phyloP scores from a whole-genome alignment of 202 grass and related monocot genomes.

The Eragrostis tef region DNA sequence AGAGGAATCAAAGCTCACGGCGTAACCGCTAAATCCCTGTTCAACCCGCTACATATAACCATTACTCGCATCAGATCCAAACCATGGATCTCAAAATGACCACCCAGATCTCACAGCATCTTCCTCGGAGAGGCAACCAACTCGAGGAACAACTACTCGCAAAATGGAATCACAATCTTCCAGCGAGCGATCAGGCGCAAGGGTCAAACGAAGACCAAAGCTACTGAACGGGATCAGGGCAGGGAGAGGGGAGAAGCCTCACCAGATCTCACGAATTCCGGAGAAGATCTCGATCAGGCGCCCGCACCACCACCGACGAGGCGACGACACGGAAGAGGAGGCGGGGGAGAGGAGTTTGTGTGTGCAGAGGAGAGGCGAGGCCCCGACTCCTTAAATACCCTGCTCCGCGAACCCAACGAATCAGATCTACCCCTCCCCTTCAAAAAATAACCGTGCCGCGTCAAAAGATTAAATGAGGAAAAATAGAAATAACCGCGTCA shows the following conservation, averaged over 20 bases:
- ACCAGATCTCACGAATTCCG: slow-evolving; percentile 42
- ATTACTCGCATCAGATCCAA: slow-evolving; percentile 20
- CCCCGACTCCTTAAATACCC: slow-evolving; percentile 57
- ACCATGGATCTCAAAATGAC: slow-evolving; percentile 10
- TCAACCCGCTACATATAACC: no score
- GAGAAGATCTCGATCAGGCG: slow-evolving; percentile 35
- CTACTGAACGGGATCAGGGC: not conserved
- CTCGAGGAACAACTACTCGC: not conserved
- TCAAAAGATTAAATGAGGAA: not conserved
- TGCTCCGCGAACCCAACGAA: slow-evolving; percentile 15
- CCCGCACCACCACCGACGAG: not conserved
- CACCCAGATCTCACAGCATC: slow-evolving; percentile 44
- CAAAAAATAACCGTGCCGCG: slow-evolving; percentile 37
- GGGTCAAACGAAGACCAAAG: not conserved
- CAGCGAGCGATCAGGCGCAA: not conserved
- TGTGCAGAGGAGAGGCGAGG: slow-evolving; percentile 34
- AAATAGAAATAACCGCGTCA: slow-evolving; percentile 46
- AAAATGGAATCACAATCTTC: not conserved
- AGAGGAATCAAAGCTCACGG: not conserved
- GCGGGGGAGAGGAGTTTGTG: slow-evolving; percentile 24
- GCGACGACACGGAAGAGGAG: not conserved
- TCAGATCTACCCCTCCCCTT: slow-evolving; percentile 50
- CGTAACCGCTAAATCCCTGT: no score
- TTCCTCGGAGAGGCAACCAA: slow-evolving; percentile 10
- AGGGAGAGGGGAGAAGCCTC: not conserved